These are phyloP conservation scores for Agrocybe pediades DNA, from an alignment of 768 basidiomycete genomes.

Conservation along the genomic window DNA sequence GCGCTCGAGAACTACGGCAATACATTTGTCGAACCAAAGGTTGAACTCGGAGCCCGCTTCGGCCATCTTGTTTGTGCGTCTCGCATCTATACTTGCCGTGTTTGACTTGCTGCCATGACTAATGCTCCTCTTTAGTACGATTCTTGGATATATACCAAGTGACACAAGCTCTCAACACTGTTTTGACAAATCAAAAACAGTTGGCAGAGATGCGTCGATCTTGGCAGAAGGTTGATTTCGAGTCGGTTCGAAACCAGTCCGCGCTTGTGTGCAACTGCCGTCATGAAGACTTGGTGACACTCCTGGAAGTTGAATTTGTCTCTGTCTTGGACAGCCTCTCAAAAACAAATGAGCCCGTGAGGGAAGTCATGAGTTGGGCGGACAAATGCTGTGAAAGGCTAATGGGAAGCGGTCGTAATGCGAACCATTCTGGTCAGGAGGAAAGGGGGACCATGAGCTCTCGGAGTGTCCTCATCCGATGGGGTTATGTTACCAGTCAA, in stretches of 20 bases:
- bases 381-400: constrained; percentile 87
- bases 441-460: constrained; percentile 85
- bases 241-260: constrained; percentile 90
- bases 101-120: constrained; percentile 7
- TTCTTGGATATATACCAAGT: constrained; percentile 93
- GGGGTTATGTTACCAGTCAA: constrained; percentile 93
- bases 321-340: constrained; percentile 69
- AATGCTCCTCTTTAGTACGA: constrained; percentile 55
- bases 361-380: constrained; percentile 89
- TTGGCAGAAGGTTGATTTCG: constrained; percentile 88
- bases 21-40: constrained; percentile 90
- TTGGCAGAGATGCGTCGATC: constrained; percentile 84
- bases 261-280: constrained; percentile 92
- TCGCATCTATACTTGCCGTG: constrained; percentile 3
- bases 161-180: constrained; percentile 86
- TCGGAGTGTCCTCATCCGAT: constrained; percentile 83
- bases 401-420: constrained; percentile 65
- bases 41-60: constrained; percentile 88
- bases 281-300: constrained; percentile 84
- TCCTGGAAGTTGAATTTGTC: constrained; percentile 85
- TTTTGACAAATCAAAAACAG: constrained; percentile 85
- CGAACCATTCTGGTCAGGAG: constrained; percentile 54
- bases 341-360: constrained; percentile 78
- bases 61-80: constrained; percentile 86
- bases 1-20: constrained; percentile 84